Base-by-base conservation (phyloP, 768 basidiomycete species). In the Tylopilus sp. region DNA sequence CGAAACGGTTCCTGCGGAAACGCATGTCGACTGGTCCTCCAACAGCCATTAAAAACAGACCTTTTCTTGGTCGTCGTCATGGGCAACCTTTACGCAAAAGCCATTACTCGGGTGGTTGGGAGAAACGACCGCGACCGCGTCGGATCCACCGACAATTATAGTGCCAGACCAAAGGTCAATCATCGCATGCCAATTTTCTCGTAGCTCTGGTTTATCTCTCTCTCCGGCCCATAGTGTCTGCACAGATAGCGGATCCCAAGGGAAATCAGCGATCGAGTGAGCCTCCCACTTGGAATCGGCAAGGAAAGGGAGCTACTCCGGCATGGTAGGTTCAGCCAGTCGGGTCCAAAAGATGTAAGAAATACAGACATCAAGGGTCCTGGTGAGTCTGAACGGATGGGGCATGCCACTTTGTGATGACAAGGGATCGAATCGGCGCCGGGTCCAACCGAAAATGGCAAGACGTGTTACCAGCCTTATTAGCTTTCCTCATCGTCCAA, bases 121-220 rank as follows among this genome's bases (percentile, higher is more conserved):
- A 64, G 70, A 64, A 63, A 80, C 60, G 64, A 76, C 49, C 71
- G 66, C 67, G 64, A 77, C 34, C 24, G 75, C 60, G 49, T 60
- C 58, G 21, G 59, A 62, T 56, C 78, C 71, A 41, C 76, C 79
- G 9, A 83, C 76, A 43, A 78, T 78, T 50, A 84, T 70, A 28
- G 80, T 72, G 46, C 83, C 80, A 43, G 73, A 68, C 71, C 77
- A 86, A 37, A 75, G 64, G 6, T 72, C 60, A 17, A 81, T 63
- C 70, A 82, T 74, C 17, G 38, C 40, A 22, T 62, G 67, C 85
- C 86, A 88, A 28, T 57, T 51, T 3, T 63, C 55, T 7, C 60
- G 54, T 11, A 70, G 44, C n/a, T 77, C 70, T 6, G 69, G 52
- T 9, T 60, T 59, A 19, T 72, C 52, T 37, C 67, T 50, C 11